Base-by-base conservation (phyloP, 306 rosid species). In the Arachis stenosperma region DNA sequence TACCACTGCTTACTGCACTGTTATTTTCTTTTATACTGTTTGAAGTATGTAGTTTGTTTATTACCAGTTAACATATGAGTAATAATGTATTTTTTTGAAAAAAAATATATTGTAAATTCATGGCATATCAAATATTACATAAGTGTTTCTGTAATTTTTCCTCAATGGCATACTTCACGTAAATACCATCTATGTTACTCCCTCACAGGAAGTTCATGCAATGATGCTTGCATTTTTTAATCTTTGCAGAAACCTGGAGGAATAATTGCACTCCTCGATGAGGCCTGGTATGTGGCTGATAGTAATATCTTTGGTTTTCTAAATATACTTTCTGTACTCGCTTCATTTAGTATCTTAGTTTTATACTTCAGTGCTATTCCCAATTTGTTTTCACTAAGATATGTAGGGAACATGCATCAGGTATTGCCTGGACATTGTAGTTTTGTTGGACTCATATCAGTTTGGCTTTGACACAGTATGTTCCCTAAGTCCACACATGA, bases 401-500 rank as follows among this genome's bases (percentile, higher is more conserved):
- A 22, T 22, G 27, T 22, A 22, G 27, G 27, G 27, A 22, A 22
- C 27, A 22, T 50, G 58, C 76, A 58, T 56, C 66, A 71, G 60
- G 46, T 46, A 63, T 54, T 71, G 67, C 58, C 64, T 78, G 67
- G 33, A 68, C 79, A 80, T 71, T 50, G 57, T 68, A 70, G 43
- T 67, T 61, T 81, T 57, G 74, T 77, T 64, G 79, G 77, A 79
- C 82, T 33, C 3, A 85, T 71, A 86, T 56, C 71, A 71, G 54
- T 63, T 39, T 75, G 39, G 42, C 77, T 86, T 22, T 55, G 60
- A 69, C 55, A 56, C 96, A 95, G 99, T 80, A 95, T 95, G 99
- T 95, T 95, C 82, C 99, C 99, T n/a, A 95, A 95, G 86, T 95
- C 99, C 42, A 95, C 99, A 12, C 99, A 95, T 73, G 99, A 95